Percentiles rank a stretch among this genome's conserved stretches.
phyloP scores from a whole-genome alignment of 208 protist genomes.

The Novymonas esmeraldas region DNA sequence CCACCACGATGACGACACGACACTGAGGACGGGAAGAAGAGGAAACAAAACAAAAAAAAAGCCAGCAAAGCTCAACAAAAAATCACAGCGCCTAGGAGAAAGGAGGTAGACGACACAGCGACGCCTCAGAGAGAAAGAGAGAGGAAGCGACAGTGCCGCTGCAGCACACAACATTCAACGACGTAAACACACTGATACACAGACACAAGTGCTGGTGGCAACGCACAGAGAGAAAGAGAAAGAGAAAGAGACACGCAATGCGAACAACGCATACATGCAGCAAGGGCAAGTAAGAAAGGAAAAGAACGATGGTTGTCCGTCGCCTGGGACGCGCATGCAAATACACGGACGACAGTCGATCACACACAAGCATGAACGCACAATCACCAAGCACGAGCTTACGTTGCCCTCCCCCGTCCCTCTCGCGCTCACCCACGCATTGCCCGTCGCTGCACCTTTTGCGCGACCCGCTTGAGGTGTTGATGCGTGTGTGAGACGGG shows the following conservation, averaged over 20 bases:
- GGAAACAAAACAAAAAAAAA: slow-evolving; percentile 11
- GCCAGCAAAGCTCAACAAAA: not conserved
- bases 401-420: no score
- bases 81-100: not conserved
- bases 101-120: slow-evolving; percentile 3
- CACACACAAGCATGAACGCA: no score
- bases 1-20: no score
- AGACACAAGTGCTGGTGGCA: not conserved
- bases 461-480: no score
- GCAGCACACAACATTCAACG: not conserved
- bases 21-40: slow-evolving; percentile 2
- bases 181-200: not conserved
- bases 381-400: no score
- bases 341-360: not conserved
- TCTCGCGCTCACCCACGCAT: no score
- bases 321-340: not conserved
- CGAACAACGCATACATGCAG: not conserved
- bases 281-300: not conserved
- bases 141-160: not conserved
- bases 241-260: not conserved
- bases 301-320: slow-evolving; percentile 7
- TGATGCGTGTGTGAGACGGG: no score
- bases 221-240: slow-evolving; percentile 1
- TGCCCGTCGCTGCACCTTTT: no score
- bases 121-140: not conserved